These are phyloP conservation scores for Fusarium torulosum DNA, from an alignment of 2,329 filamentous ascomycete species.

Conservation along the genomic window DNA sequence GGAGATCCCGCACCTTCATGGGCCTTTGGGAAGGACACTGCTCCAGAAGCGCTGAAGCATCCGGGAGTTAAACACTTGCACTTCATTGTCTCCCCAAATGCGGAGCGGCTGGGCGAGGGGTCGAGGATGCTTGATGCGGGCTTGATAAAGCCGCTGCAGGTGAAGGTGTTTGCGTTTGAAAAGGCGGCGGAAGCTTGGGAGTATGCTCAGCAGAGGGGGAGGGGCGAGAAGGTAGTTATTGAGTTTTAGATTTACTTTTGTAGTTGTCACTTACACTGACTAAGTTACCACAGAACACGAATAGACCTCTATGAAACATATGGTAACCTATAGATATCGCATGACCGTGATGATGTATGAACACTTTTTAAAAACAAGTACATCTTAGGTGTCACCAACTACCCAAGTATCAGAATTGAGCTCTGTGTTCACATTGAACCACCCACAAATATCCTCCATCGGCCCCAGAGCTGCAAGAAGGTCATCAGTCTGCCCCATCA, in stretches of 20 bases:
- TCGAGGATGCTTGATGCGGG: constrained; percentile 7
- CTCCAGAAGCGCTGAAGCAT: constrained; percentile 30
- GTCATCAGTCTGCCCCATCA: background rate
- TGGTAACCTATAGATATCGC: no score
- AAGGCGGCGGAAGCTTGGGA: constrained; percentile 15
- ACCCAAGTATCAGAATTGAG: constrained; percentile 7
- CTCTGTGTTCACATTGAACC: background rate
- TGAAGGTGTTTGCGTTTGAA: constrained; percentile 7
- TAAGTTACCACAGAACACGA: no score
- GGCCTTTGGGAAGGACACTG: constrained; percentile 45
- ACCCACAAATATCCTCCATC: constrained; percentile 26
- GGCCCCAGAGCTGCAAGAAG: background rate
- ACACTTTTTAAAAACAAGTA: background rate
- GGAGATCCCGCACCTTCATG: constrained; percentile 52
- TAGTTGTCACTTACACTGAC: no score
- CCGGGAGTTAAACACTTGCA: constrained; percentile 47
- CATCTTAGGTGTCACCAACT: background rate
- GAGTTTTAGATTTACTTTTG: background rate
- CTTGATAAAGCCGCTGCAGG: constrained; percentile 1
- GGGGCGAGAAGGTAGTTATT: constrained; percentile 9
- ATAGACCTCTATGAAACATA: no score
- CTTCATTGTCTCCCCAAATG: constrained; percentile 41
- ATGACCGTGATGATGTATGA: no score
- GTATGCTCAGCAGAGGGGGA: constrained; percentile 10
- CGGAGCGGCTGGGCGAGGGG: background rate